Evolutionary conservation across 2,329 filamentous ascomycete genomes (phyloP), one percentile per base, ranked within the genome.

Genomic region (Paracamarosporium sp.): DNA sequence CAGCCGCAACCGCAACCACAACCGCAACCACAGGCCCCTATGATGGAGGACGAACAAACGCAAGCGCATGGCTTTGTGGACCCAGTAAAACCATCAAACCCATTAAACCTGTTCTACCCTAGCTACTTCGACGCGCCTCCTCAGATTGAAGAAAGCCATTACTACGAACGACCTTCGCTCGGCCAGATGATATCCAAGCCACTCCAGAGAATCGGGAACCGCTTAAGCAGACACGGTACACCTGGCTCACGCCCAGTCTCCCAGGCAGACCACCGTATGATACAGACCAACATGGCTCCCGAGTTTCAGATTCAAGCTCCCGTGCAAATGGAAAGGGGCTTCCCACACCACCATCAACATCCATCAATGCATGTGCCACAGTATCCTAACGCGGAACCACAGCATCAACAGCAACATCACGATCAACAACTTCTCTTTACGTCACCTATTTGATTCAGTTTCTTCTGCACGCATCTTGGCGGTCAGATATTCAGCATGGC

Each of bases 41-140:
- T 64, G 31, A 66, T 69, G 25, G 63, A 68, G 12, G 60, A 63
- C 44, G 61, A 70, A 25, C 60, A 65, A 12, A 50, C 62, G 30
- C 67, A 62, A n/a, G 48, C 47, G 13, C 24, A 57, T 17, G 55
- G 27, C 1, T 75, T 67, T 53, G 62, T 67, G 20, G 71, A 74
- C n/a, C 65, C 68, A n/a, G 62, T 56, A 17, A 74, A 72, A 7
- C 46, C 69, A 1, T 54, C 67, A 13, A 74, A 75, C 33, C 74
- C 74, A 5, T 57, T 76, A 4, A 69, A 61, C 5, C 67, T 64
- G 60, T 68, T 68, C 35, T 76, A 74, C 43, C 72, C 72, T 1
- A 76, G 70, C 52, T 76, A 76, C 54, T 75, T 74, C 38, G 74
- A 72, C 40, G 59, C 65, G 5, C 65, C 73, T 15, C 72, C 73